phyloP scores from a whole-genome alignment of 148 eudicot genomes.

The Rhododendron ferrugineum region DNA sequence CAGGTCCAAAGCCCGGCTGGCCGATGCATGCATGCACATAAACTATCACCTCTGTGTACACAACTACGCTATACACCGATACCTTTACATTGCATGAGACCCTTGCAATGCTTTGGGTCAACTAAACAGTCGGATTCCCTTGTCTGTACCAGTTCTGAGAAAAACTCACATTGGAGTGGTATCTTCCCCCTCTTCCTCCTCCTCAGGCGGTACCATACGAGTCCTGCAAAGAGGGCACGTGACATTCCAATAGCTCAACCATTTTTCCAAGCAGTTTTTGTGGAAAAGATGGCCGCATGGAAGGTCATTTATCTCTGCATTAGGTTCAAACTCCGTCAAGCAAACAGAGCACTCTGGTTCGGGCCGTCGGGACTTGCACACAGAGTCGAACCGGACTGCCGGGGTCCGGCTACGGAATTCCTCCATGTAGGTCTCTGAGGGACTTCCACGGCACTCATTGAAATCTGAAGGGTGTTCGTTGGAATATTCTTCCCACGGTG shows the following conservation, averaged over 20 bases:
- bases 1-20: conserved; percentile 5
- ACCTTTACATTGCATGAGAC: not conserved
- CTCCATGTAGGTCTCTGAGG: conserved; percentile 40
- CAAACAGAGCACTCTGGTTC: conserved; percentile 52
- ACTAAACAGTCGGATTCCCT: not conserved
- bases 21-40: not conserved
- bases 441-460: conserved; percentile 8
- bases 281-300: conserved; percentile 56
- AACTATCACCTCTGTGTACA: conserved; percentile 9
- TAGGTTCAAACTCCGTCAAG: conserved; percentile 34
- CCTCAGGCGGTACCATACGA: conserved; percentile 27
- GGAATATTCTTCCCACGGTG: conserved; percentile 33
- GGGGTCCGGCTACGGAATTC: conserved; percentile 42
- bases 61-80: conserved; percentile 6
- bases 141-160: not conserved
- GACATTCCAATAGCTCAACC: conserved; percentile 44
- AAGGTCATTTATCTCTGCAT: conserved; percentile 39
- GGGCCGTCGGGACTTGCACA: conserved; percentile 7
- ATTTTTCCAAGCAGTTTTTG: conserved; percentile 42
- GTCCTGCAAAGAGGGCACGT: conserved; percentile 65
- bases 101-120: not conserved
- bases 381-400: conserved; percentile 31
- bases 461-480: conserved; percentile 16
- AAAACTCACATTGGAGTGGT: conserved; percentile 30
- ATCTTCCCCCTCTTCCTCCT: conserved; percentile 23